phyloP scores from a whole-genome alignment of 371 early-diverging fungal species.

The Circinella minor region DNA sequence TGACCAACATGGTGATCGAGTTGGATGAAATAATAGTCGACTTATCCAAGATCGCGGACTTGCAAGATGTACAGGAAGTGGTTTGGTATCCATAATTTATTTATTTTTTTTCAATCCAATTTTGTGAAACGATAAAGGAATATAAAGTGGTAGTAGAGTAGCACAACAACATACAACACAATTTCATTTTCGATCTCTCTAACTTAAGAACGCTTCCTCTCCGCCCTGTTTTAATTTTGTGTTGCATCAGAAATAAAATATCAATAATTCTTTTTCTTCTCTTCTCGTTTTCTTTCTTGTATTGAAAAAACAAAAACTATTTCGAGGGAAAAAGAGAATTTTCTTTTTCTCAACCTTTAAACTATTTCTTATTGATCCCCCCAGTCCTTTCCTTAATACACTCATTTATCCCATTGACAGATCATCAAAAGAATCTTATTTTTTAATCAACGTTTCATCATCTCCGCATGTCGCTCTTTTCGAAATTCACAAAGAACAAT shows the following conservation, averaged over 20 bases:
- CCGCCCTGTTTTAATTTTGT: too few species aligned
- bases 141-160: background rate
- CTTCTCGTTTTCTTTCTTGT: too few species aligned
- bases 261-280: too few species aligned
- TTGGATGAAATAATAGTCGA: background rate
- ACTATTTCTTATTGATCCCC: background rate
- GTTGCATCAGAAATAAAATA: too few species aligned
- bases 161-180: too few species aligned
- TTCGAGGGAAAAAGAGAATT: background rate
- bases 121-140: constrained; percentile 1
- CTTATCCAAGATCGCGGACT: constrained; percentile 4
- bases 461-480: constrained; percentile 47
- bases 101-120: background rate
- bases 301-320: too few species aligned
- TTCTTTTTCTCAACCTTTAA: background rate
- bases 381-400: constrained; percentile 3
- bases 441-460: constrained; percentile 5
- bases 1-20: background rate
- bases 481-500: constrained; percentile 46
- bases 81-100: background rate
- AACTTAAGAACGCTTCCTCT: too few species aligned
- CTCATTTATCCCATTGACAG: background rate
- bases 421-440: background rate
- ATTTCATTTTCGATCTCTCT: too few species aligned
- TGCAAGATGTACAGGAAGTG: constrained; percentile 4